phyloP scores from a whole-genome alignment of 2,329 filamentous ascomycete genomes.

The Eutypella sp. region DNA sequence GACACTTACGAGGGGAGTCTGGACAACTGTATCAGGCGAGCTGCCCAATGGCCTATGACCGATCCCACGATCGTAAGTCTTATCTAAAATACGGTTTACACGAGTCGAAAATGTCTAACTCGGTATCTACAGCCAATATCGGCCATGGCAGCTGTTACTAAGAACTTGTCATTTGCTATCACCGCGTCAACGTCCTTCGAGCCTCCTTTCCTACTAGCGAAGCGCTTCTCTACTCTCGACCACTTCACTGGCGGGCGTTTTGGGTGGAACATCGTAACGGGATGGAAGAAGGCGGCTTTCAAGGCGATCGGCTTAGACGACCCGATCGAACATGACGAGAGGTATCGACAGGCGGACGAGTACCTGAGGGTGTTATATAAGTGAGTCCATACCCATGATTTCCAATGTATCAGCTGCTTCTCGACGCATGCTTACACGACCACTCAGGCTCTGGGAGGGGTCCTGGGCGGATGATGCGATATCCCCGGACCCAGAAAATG shows the following conservation, averaged over 20 bases:
- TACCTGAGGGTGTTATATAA: conserved; percentile 60
- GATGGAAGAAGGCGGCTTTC: conserved; percentile 53
- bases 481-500: conserved; percentile 44
- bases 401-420: no score
- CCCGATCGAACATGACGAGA: conserved; percentile 55
- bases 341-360: conserved; percentile 57
- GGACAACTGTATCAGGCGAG: conserved; percentile 56
- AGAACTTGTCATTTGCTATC: conserved; percentile 58
- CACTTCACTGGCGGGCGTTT: conserved; percentile 57
- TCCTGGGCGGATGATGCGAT: conserved; percentile 56
- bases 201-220: conserved; percentile 56
- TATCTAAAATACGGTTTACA: neutral
- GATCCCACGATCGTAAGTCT: conserved; percentile 56
- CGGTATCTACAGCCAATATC: conserved; percentile 47
- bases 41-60: conserved; percentile 61
- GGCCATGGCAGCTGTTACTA: conserved; percentile 63
- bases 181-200: conserved; percentile 60
- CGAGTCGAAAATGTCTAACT: neutral
- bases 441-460: conserved; percentile 48
- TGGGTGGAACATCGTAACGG: conserved; percentile 60
- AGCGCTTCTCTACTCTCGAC: conserved; percentile 57
- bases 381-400: conserved; percentile 31
- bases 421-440: no score
- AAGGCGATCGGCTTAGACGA: conserved; percentile 56
- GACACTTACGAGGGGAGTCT: conserved; percentile 57